Evolutionary conservation across 2,329 filamentous ascomycete species (phyloP).

Genomic region (Ophiosphaerella narmari): DNA sequence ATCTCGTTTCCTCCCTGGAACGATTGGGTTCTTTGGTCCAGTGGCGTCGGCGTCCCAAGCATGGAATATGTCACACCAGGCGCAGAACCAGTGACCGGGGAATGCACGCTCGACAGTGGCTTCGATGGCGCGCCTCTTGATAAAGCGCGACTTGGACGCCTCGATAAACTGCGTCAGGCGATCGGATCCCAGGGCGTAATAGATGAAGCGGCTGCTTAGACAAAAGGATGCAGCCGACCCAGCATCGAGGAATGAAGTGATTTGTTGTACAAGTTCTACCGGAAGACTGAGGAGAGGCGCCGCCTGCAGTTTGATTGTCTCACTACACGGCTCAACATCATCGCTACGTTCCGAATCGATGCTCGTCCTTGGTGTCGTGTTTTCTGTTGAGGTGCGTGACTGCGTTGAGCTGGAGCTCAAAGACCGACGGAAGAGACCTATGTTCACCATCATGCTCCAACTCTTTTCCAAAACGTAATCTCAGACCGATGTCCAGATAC

Average conservation of each 20-base stretch:
- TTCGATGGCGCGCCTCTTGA: constrained; percentile 28
- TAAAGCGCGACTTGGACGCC: constrained; percentile 16
- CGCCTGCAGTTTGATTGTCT: constrained; percentile 1
- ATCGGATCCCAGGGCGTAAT: constrained; percentile 34
- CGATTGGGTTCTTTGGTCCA: constrained; percentile 8
- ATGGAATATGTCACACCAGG: constrained; percentile 43
- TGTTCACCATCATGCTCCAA: constrained; percentile 6
- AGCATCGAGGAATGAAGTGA: constrained; percentile 30
- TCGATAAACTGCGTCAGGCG: constrained; percentile 23
- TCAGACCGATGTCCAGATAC: too few relatives aligned
- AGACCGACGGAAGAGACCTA: constrained; percentile 15
- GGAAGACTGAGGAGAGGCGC: constrained; percentile 31
- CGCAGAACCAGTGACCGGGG: constrained; percentile 39
- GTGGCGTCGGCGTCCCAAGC: constrained; percentile 14
- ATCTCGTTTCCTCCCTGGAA: constrained; percentile 8
- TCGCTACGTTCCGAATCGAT: constrained; percentile 10
- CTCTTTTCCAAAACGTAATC: neutral
- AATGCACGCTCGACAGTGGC: constrained; percentile 39
- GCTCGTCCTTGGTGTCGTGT: constrained; percentile 17
- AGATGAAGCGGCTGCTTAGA: constrained; percentile 31
- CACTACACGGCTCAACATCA: constrained; percentile 13
- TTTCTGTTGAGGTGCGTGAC: constrained; percentile 8
- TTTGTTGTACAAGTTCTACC: constrained; percentile 36
- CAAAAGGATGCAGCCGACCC: constrained; percentile 31
- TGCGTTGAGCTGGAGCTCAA: constrained; percentile 15